phyloP scores from a whole-genome alignment of 495 filamentous ascomycete genomes.

The Penicillium manginii region DNA sequence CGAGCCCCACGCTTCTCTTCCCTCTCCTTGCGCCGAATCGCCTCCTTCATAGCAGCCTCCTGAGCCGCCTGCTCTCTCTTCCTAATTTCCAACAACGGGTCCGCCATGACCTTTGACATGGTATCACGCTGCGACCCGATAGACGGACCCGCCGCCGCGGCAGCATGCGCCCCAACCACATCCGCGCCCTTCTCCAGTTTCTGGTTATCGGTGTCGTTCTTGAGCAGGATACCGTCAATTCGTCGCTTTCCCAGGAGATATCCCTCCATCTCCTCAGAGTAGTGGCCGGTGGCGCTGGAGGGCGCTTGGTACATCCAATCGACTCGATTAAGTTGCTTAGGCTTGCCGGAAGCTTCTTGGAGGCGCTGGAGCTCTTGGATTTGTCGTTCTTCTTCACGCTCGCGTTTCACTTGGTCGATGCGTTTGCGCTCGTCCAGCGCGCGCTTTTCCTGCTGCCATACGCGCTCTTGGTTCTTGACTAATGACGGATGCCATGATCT shows the following conservation, averaged over 20 bases:
- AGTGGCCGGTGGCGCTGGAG: conserved; percentile 74
- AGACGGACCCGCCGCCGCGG: conserved; percentile 62
- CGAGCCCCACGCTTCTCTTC: conserved; percentile 59
- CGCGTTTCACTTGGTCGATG: conserved; percentile 83
- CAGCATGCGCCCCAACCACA: conserved; percentile 64
- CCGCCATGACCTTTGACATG: conserved; percentile 80
- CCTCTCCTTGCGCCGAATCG: conserved; percentile 69
- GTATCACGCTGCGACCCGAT: conserved; percentile 70
- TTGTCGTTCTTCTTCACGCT: conserved; percentile 90
- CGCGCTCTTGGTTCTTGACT: conserved; percentile 79
- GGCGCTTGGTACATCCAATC: conserved; percentile 98
- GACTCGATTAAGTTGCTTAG: conserved; percentile 73
- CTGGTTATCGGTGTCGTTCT: conserved; percentile 72
- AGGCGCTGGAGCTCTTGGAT: conserved; percentile 90
- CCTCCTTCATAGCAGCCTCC: conserved; percentile 86
- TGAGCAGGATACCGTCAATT: conserved; percentile 82
- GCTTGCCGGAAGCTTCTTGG: conserved; percentile 86
- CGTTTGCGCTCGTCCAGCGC: conserved; percentile 95
- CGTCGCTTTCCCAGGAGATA: conserved; percentile 91
- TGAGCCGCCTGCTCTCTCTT: conserved; percentile 89
- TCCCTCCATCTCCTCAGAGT: conserved; percentile 90
- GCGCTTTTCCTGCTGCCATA: conserved; percentile 86
- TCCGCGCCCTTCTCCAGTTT: conserved; percentile 81
- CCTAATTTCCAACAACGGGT: conserved; percentile 91
- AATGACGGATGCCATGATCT: conserved; percentile 87